Evolutionary conservation across 495 filamentous ascomycete genomes (phyloP), one percentile per base, ranked within the genome.

Genomic region (Penicillium ucsense): DNA sequence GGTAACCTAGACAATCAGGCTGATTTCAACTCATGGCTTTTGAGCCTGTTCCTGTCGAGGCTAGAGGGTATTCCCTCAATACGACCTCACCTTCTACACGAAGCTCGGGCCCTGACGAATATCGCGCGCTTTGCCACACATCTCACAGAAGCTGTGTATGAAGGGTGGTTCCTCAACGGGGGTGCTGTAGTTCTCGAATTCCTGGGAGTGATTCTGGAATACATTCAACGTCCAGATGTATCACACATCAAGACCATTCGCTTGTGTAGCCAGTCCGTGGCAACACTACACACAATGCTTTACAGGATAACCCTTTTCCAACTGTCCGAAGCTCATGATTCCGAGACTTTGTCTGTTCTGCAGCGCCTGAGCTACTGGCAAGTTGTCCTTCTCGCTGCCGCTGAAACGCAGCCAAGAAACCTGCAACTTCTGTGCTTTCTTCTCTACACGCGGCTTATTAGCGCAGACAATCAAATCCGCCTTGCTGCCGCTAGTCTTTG

Each of bases 281-380:
- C 76, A 20, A 84, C 76, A 0, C 88, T 97, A 33, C 79, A 83
- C 32, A 71, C 78, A 3, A 82, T 83, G 0, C 82, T 98, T 27
- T 78, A 94, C 10, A 78, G 83, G 47, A 73, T 94, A 8, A 74
- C 85, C 10, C 72, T 97, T 30, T 78, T 95, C 27, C 75, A 84
- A 46, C 72, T 98, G 10, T 94, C 89, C 3, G 88, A 95, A 54
- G 76, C 87, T 45, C 84, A 90, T 45, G 82, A 86, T 32, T 50
- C 66, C 6, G 79, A 86, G 32, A 76, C 84, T 4, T 62, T 85
- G 4, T 62, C 70, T 5, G 86, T 89, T 44, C 73, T 98, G 62
- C 74, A 87, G 36, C 91, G 88, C 55, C 76, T 98, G 53, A 78
- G 84, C 3, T 97, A 97, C 62, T 98, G 92, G 92, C 92, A 97